Base-by-base conservation (phyloP, 331 rosid genomes). In the Rosa hybrid region DNA sequence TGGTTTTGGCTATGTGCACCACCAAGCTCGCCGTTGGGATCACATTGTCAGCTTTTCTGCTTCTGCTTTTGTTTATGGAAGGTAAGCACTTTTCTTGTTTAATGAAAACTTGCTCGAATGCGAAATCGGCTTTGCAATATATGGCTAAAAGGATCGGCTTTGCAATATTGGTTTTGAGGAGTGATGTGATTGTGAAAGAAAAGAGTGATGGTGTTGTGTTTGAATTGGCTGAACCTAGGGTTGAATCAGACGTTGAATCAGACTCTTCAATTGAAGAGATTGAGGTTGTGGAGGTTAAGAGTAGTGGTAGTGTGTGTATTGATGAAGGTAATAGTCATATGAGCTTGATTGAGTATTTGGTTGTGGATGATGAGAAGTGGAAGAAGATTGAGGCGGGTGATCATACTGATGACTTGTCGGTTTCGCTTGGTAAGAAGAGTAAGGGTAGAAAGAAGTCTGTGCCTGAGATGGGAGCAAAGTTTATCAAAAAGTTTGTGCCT, bases 31-130 rank as follows among this genome's bases (percentile, higher is more conserved):
- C 84, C 10, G 84, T 87, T 41, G 91, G 89, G 82, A 81, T 92
- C 81, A 91, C 92, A 13, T 79, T 89, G 76, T 91, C 91, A 1
- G 97, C 94, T 48, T 91, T 91, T 67, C 72, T 84, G 34, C 88
- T 92, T 53, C 16, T 94, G 69, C 23, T 91, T 71, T 83, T 90
- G 12, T 81, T 50, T 82, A 59, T 81, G 3, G 88, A 34, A 34
- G 39, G 86, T 10, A 86, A 83, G 49, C 82, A 84, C 8, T 74
- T 51, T 27, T 84, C 78, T 84, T 71, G 77, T 12, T 49, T 53
- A 21, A 20, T 78, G 30, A 68, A 39, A 30, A 86, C 83, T 16
- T 71, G 78, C 34, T 81, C 83, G 27, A 20, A 63, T 50, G 80
- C 67, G 13, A 81, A 67, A 48, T 11, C 7, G 49, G 71, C 65